Base-by-base conservation (phyloP, 257 asterid genomes). In the Ophiorrhiza pumila region DNA sequence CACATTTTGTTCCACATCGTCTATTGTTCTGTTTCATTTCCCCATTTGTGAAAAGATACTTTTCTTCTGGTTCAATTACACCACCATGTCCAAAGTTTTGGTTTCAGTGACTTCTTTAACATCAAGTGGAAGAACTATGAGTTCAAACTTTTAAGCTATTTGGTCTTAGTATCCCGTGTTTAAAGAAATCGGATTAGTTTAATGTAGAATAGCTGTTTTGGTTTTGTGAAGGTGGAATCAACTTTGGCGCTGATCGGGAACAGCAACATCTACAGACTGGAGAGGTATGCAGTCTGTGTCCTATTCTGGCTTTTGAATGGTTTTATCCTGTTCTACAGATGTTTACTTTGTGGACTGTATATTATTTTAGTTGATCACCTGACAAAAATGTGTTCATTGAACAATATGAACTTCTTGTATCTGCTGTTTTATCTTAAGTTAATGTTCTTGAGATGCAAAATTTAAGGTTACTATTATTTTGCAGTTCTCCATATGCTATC, bases 201-300 rank as follows among this genome's bases (percentile, higher is more conserved):
- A 34, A 66, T 59, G 42, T 14, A 18, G 37, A 52, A 46, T 4
- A 42, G 15, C 23, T 39, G 49, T 58, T 62, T 59, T 67, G 41
- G 34, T 58, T 47, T 77, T 77, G 22, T 55, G 29, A 66, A 65
- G 77, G 77, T 47, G 73, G 61, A 59, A 49, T 7, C 53, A 45
- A 59, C 9, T 56, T 47, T 64, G 60, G 64, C 32, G 23, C 65
- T 47, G 68, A 52, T 25, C 59, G 0, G 32, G 74, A 56, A 61
- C 74, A 37, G 29, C 65, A 65, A 35, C 59, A 72, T 34, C 11
- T 57, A 15, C 53, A 37, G 69, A 56, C 35, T 46, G 49, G 69
- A 77, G 74, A 72, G 53, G 81, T 77, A 66, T 46, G 77, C 29
- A 25, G 32, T 47, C n/a, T 41, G 17, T 65, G 10, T 34, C 18